Evolutionary conservation across 139 green algal species (phyloP).

Genomic region (Pseudopediastrum boryanum): DNA sequence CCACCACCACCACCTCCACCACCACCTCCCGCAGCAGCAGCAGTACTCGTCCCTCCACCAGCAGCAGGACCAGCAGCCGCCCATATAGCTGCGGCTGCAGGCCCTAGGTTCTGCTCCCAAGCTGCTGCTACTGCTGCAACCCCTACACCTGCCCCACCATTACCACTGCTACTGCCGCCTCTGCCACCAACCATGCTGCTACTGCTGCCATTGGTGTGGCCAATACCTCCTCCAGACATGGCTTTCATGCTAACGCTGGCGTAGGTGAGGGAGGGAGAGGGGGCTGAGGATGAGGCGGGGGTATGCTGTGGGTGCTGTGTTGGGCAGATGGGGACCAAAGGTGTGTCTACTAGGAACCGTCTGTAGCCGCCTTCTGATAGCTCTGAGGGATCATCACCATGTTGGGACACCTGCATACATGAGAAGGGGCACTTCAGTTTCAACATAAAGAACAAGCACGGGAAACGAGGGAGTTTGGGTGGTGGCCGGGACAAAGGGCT

Average conservation of each 20-base stretch:
- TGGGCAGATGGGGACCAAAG: conserved; percentile 46
- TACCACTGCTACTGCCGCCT: not conserved
- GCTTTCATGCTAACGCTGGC: not conserved
- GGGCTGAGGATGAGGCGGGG: not conserved
- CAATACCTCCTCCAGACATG: too few relatives aligned
- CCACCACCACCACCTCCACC: not conserved
- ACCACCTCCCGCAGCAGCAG: conserved; percentile 9
- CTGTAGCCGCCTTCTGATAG: conserved; percentile 57
- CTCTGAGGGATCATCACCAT: conserved; percentile 61
- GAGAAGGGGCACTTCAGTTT: too few relatives aligned
- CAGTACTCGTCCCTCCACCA: too few relatives aligned
- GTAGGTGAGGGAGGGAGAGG: not conserved
- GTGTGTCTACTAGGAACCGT: conserved; percentile 80
- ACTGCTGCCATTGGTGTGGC: not conserved
- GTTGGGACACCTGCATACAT: conserved; percentile 60
- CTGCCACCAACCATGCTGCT: conserved; percentile 6
- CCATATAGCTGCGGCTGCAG: too few relatives aligned
- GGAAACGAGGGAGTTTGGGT: too few relatives aligned
- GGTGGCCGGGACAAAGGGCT: too few relatives aligned
- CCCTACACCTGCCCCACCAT: too few relatives aligned
- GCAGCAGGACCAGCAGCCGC: not conserved
- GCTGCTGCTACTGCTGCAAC: conserved; percentile 1
- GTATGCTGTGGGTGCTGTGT: not conserved
- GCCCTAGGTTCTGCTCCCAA: too few relatives aligned
- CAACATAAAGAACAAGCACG: too few relatives aligned